phyloP scores from a whole-genome alignment of 768 basidiomycete species.

The Boletales sp. region DNA sequence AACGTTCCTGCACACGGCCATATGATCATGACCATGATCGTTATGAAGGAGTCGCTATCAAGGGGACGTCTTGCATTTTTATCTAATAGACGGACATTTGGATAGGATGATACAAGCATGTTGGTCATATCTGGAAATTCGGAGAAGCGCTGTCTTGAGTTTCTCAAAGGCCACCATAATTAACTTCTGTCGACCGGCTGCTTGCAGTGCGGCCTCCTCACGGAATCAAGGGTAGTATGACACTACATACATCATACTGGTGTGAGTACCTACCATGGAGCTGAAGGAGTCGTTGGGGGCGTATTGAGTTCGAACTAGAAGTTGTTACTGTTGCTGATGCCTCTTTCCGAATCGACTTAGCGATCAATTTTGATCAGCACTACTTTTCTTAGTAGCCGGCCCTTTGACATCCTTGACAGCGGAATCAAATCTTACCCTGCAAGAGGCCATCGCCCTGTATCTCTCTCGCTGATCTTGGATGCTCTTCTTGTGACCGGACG shows the following conservation, averaged over 20 bases:
- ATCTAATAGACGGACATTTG: slow-evolving; percentile 38
- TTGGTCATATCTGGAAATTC: slow-evolving; percentile 24
- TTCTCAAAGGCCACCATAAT: slow-evolving; percentile 15
- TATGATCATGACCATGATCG: background rate
- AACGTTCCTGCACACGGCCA: background rate
- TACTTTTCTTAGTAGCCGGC: slow-evolving; percentile 2
- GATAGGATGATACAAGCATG: slow-evolving; percentile 22
- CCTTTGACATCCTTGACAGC: slow-evolving; percentile 24
- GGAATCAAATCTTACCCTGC: slow-evolving; percentile 25
- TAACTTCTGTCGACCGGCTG: slow-evolving; percentile 25
- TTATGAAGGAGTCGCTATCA: slow-evolving; percentile 24
- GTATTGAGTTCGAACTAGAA: background rate
- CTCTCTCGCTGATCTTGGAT: slow-evolving; percentile 23
- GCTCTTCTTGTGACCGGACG: slow-evolving; percentile 17
- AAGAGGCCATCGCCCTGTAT: slow-evolving; percentile 7
- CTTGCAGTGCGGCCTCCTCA: slow-evolving; percentile 31
- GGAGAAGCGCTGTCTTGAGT: slow-evolving; percentile 12
- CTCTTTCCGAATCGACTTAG: slow-evolving; percentile 1
- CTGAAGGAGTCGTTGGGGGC: background rate
- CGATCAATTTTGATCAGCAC: slow-evolving; percentile 17
- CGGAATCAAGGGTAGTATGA: slow-evolving; percentile 10
- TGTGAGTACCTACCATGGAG: slow-evolving; percentile 6
- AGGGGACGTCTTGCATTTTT: slow-evolving; percentile 23
- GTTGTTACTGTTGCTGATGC: background rate
- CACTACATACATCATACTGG: background rate